These are phyloP conservation scores for Candida golubevii DNA, from an alignment of 805 yeast genomes.

Conservation along the genomic window DNA sequence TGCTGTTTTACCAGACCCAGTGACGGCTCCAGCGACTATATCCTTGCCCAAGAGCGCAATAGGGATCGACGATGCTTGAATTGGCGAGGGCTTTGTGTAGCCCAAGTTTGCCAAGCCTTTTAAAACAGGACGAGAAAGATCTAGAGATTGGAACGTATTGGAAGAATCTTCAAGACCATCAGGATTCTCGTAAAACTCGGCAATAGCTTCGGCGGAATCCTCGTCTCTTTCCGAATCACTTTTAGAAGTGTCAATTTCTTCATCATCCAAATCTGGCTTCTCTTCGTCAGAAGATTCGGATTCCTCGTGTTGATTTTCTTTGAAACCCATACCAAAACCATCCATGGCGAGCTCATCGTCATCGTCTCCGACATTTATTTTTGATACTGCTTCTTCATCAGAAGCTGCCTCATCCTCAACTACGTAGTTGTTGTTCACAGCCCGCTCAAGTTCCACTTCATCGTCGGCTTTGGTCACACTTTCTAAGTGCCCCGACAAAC, in stretches of 20 bases:
- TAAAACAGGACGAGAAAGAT: constrained; percentile 84
- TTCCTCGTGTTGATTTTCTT: constrained; percentile 24
- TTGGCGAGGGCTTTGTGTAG: constrained; percentile 86
- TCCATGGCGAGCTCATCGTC: constrained; percentile 42
- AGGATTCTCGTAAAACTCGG: constrained; percentile 58
- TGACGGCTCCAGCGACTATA: constrained; percentile 97
- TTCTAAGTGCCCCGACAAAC: constrained; percentile 50
- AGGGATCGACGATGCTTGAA: constrained; percentile 91
- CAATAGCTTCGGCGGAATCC: constrained; percentile 80
- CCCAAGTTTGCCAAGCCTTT: constrained; percentile 80
- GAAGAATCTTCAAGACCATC: constrained; percentile 47
- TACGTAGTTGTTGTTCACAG: no score
- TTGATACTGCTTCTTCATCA: background rate
- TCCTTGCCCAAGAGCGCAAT: constrained; percentile 91
- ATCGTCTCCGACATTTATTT: constrained; percentile 13
- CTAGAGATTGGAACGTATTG: constrained; percentile 67
- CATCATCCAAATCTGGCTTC: constrained; percentile 16
- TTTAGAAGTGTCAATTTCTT: constrained; percentile 15
- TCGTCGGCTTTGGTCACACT: constrained; percentile 28
- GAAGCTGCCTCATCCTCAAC: background rate
- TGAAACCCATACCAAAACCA: constrained; percentile 46
- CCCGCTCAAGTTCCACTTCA: constrained; percentile 7
- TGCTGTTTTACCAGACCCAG: constrained; percentile 99
- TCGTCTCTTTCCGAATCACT: constrained; percentile 34
- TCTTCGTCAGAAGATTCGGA: constrained; percentile 6